Base-by-base conservation (phyloP, 2,329 filamentous ascomycete genomes). In the Colletotrichum sp. region DNA sequence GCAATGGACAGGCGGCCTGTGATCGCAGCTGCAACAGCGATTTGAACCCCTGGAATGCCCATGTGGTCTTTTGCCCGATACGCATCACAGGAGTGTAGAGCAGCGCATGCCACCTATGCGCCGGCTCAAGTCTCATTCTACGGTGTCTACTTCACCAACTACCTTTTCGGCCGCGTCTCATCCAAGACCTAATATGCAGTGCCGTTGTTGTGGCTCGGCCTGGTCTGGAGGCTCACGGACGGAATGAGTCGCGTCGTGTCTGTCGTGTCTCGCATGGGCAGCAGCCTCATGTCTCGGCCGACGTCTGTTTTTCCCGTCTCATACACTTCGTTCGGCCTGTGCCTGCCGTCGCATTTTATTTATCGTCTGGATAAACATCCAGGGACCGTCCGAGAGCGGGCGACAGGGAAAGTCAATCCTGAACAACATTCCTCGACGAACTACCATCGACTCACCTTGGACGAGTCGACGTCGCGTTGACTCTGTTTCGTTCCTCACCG, bases 1-100 rank as follows among this genome's bases (percentile, higher is more conserved):
- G 68, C 36, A 43, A 66, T 48, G 67, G 58, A 18, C 30, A n/a
- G 48, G 26, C 26, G 65, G 65, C 71, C 24, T 66, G 16, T 30
- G 71, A 63, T 71, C 24, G 30, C 71, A 58, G 32, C 36, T 67
- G 24, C 66, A 67, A 71, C 69, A 57, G 15, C 71, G 32, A 55
- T 67, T 67, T 13, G 60, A 67, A 71, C 60, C 72, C 74, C 34
- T 74, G 74, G 71, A 69, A 70, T 74, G 64, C 60, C 71, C 65
- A 70, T 70, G 66, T 71, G 66, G 52, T 63, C 60, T 67, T 76
- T 71, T 48, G 48, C 65, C 64, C 34, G 57, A 69, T 68, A 34
- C 36, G 61, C 72, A 38, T 28, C 72, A 30, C 68, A 72, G 24
- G n/a, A 21, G n/a, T 32, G 30, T 36, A 61, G 34, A 28, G 58